Evolutionary conservation across 805 yeast species (phyloP), one percentile per base, ranked within the genome.

Genomic region (Jamesozyma hellenica): DNA sequence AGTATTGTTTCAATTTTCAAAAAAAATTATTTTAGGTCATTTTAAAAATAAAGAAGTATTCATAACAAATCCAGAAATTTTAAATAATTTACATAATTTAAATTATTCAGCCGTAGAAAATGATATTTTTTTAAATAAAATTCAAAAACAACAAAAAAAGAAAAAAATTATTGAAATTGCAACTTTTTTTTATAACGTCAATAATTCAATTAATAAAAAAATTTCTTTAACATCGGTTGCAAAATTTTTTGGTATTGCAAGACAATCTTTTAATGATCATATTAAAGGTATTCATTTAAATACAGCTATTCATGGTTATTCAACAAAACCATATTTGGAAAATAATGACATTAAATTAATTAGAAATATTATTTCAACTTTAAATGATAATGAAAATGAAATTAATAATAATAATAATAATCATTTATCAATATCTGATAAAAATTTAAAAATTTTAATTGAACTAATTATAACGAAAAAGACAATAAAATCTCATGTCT

Each of bases 231-330:
- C 42, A 11, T 27, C 44, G 3, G 44, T 41, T 3, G 42, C 44
- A 4, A 37, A 39, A 10, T 44, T 25, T 32, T 44, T 44, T 23
- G 38, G 41, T 16, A 44, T 44, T 13, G 36, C 47, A 12, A 41
- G 42, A 34, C 47, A 44, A 28, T 34, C 47, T 1, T 44, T 44
- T 19, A 37, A 39, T 34, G 47, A 44, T 38, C 47, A 44, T 38
- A 27, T 41, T 8, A 41, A 35, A 15, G 44, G 47, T 6, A 28
- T 28, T 12, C 47, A 44, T 31, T 11, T 32, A 15, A 44, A 44
- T 28, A 16, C 36, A 25, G 47, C 44, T 3, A 30, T 44, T 12
- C 37, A 41, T 27, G 47, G 47, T 11, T 28, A 35, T 28, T 15
- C 41, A 10, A 32, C 32, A n/a, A 41, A 39, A 28, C 40, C 43